phyloP scores from a whole-genome alignment of 306 rosid species.

The Bauhinia variegata region DNA sequence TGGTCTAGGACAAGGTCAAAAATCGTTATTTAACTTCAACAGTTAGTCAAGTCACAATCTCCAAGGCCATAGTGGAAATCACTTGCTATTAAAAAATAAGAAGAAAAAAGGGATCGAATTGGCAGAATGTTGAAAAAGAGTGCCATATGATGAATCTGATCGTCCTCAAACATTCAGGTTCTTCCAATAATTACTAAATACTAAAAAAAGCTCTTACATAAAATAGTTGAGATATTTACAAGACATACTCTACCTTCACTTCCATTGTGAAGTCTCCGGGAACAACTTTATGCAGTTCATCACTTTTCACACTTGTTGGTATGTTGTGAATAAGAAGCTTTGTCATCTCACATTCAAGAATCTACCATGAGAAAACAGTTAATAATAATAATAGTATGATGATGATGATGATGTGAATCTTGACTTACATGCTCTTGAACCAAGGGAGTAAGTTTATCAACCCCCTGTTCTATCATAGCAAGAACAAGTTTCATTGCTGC shows the following conservation, averaged over 20 bases:
- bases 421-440: constrained; percentile 62
- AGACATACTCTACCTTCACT: constrained; percentile 54
- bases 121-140: constrained; percentile 44
- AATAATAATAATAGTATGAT: constrained; percentile 8
- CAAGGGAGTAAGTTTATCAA: constrained; percentile 47
- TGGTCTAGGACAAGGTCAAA: no score
- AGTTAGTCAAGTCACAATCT: no score
- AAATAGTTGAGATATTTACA: constrained; percentile 5
- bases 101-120: no score
- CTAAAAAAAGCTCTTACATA: constrained; percentile 20
- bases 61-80: no score
- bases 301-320: constrained; percentile 50
- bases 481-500: constrained; percentile 92
- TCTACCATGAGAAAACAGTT: constrained; percentile 46
- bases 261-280: constrained; percentile 65
- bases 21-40: no score
- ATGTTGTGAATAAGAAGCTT: constrained; percentile 74
- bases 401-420: constrained; percentile 8
- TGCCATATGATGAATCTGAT: constrained; percentile 10
- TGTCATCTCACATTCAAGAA: constrained; percentile 49
- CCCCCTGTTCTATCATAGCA: constrained; percentile 66
- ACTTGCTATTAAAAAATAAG: no score
- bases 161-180: constrained; percentile 30
- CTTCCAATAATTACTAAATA: constrained; percentile 33
- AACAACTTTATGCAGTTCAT: constrained; percentile 54